These are phyloP conservation scores for Ophryocystis elektroscirrha DNA, from an alignment of 169 alveolate species.

Conservation along the genomic window DNA sequence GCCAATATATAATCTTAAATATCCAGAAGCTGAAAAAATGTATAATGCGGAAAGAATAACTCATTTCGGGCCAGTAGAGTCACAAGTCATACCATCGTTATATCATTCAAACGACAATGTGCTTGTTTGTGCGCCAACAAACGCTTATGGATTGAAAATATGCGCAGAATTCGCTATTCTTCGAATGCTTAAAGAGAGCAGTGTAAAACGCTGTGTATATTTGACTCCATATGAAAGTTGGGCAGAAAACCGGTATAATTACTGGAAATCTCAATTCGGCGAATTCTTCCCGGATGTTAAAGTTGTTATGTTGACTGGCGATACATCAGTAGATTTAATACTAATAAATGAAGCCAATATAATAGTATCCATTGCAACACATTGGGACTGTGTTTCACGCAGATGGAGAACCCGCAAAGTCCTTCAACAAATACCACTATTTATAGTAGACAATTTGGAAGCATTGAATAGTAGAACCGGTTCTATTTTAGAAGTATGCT, in stretches of 20 bases:
- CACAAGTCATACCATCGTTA: conserved; percentile 33
- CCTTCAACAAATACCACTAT: conserved; percentile 39
- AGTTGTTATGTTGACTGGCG: conserved; percentile 49
- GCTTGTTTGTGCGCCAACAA: conserved; percentile 71
- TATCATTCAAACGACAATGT: conserved; percentile 53
- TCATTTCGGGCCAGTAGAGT: conserved; percentile 36
- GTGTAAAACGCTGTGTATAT: conserved; percentile 30
- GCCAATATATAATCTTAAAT: conserved; percentile 56
- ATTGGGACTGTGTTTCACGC: conserved; percentile 68
- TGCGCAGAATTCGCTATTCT: conserved; percentile 56
- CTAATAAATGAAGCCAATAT: conserved; percentile 40
- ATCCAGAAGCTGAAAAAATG: conserved; percentile 42
- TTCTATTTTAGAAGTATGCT: conserved; percentile 55
- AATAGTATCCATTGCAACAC: conserved; percentile 62
- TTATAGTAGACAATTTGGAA: conserved; percentile 66
- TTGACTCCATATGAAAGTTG: conserved; percentile 29
- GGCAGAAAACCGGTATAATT: conserved; percentile 26
- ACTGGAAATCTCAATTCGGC: conserved; percentile 31
- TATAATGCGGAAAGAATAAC: conserved; percentile 13
- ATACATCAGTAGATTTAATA: conserved; percentile 46
- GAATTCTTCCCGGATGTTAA: conserved; percentile 22
- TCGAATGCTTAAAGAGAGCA: conserved; percentile 32
- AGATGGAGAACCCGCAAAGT: conserved; percentile 56
- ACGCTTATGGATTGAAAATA: conserved; percentile 40
- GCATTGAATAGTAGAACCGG: conserved; percentile 50